These are phyloP conservation scores for Melanomma pulvis-pyrius DNA, from an alignment of 495 filamentous ascomycete species.

Conservation along the genomic window DNA sequence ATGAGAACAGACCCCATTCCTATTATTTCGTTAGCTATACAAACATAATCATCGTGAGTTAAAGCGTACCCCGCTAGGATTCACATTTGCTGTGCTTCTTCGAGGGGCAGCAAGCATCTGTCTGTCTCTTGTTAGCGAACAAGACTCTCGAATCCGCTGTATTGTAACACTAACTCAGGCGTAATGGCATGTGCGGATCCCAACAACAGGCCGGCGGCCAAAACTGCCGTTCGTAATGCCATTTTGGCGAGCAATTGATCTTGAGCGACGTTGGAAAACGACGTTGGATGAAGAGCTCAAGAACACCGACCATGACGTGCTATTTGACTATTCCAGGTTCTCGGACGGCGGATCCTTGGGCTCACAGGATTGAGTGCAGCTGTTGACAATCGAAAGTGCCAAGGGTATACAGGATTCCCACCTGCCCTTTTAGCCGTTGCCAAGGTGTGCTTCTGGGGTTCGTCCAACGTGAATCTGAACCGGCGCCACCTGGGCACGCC, in stretches of 20 bases:
- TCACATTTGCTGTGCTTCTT: conserved; percentile 31
- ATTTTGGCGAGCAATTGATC: conserved; percentile 14
- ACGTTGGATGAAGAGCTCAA: not conserved
- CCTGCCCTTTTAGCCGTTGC: conserved; percentile 9
- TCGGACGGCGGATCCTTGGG: conserved; percentile 5
- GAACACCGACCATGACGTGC: conserved; percentile 17
- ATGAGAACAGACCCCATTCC: conserved; percentile 27
- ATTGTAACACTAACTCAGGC: conserved; percentile 9
- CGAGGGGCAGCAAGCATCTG: conserved; percentile 26
- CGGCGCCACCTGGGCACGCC: not conserved
- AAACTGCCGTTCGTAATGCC: not conserved
- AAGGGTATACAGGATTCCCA: conserved; percentile 1
- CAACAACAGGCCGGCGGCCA: conserved; percentile 4
- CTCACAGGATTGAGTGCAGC: not conserved
- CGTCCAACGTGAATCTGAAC: not conserved
- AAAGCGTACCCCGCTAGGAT: conserved; percentile 23
- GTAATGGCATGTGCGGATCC: conserved; percentile 9
- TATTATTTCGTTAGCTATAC: not conserved
- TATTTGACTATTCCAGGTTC: conserved; percentile 18
- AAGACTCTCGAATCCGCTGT: not conserved
- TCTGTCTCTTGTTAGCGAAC: not conserved
- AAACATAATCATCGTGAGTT: not conserved
- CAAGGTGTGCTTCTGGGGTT: not conserved
- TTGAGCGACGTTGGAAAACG: not conserved
- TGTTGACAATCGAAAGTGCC: conserved; percentile 1